Evolutionary conservation across 2,329 filamentous ascomycete species (phyloP), one percentile per base, ranked within the genome.

Genomic region (Xylaria sp.): DNA sequence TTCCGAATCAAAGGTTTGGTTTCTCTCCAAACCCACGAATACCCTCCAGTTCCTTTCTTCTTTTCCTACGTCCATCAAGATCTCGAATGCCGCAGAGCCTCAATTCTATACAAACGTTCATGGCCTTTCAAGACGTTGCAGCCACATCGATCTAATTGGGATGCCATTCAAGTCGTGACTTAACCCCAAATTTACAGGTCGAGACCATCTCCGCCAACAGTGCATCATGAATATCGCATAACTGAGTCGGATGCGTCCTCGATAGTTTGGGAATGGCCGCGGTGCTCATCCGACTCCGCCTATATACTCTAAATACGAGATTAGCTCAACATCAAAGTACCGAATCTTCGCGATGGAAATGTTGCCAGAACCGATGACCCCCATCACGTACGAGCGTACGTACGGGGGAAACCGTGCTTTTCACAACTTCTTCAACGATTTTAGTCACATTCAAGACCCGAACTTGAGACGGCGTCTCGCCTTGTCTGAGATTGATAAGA

Each of bases 401-500:
- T 82, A 84, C 62, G 90, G 90, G 72, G 89, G 89, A 67, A 91
- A 91, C 77, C 85, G 87, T 70, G 90, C 90, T 52, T 92, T 92
- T 78, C 89, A 92, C 82, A 92, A 92, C 79, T 93, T 92, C 79
- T 88, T 90, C 82, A 91, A 91, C 77, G 89, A 91, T 78, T 92
- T 83, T 73, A 87, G 85, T 8, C 87, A 89, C 72, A 87, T 91
- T 41, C 78, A 86, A 71, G 91, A 95, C 77, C 91, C 92, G n/a
- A 92, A 93, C 75, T 86, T 94, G 75, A 88, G 92, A 64, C 86
- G 93, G 72, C 88, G 92, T 65, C 86, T 93, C 66, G 92, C 92
- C 28, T 86, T 95, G 65, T 91, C 91, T 10, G 91, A 94, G 76
- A 93, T 94, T 73, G 92, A 94, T 83, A 92, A 92, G 82, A 90